Percentiles rank a stretch among this genome's conserved stretches.
Evolutionary conservation across 2,329 filamentous ascomycete genomes (phyloP).

Genomic region (Diatrype stigma): DNA sequence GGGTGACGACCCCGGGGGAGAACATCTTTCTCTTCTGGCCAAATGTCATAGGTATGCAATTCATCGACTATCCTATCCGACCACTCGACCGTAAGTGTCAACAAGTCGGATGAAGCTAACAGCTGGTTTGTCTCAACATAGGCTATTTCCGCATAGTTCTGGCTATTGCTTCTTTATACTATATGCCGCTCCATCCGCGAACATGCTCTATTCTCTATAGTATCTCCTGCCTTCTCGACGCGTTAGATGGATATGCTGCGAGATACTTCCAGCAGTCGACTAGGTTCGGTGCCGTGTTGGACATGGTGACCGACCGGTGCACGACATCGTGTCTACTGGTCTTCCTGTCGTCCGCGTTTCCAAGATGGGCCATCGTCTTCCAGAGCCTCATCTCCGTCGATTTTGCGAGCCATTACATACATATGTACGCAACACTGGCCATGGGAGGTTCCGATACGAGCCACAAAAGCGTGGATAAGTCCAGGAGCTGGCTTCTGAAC

Average conservation of each 20-base stretch:
- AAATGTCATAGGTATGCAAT: conserved; percentile 68
- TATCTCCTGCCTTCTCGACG: conserved; percentile 91
- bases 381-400: conserved; percentile 90
- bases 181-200: conserved; percentile 98
- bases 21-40: conserved; percentile 82
- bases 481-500: conserved; percentile 83
- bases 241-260: conserved; percentile 90
- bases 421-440: conserved; percentile 93
- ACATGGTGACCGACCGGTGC: conserved; percentile 99
- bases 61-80: neutral
- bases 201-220: conserved; percentile 90
- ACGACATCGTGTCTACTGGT: conserved; percentile 93
- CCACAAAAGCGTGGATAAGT: conserved; percentile 92
- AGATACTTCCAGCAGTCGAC: conserved; percentile 86
- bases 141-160: conserved; percentile 76
- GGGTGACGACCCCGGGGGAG: conserved; percentile 45
- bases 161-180: conserved; percentile 89
- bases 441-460: conserved; percentile 77
- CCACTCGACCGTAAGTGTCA: neutral
- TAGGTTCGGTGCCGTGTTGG: conserved; percentile 90
- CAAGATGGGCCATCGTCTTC: conserved; percentile 89
- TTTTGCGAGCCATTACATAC: conserved; percentile 95
- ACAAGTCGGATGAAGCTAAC: neutral
- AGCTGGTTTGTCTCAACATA: conserved; percentile 27
- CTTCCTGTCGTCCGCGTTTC: conserved; percentile 91